Evolutionary conservation across 371 early-diverging fungal species (phyloP).

Genomic region (Globomyces sp.): DNA sequence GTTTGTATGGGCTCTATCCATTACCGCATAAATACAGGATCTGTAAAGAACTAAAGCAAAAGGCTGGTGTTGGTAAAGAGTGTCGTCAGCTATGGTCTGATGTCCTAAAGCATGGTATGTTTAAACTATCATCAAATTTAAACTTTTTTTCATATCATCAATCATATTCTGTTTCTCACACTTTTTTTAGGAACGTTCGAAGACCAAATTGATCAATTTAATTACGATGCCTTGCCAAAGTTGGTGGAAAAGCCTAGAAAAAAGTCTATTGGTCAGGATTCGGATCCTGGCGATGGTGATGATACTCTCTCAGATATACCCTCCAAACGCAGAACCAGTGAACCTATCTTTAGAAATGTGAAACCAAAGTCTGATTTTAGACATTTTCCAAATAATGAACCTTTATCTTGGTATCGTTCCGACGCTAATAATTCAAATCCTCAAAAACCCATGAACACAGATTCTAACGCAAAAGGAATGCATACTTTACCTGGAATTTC

Average conservation of each 20-base stretch:
- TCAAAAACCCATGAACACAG: too few species aligned
- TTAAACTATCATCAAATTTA: background rate
- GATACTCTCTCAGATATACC: too few species aligned
- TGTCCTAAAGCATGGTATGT: background rate
- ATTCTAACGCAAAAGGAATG: too few species aligned
- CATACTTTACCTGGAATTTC: background rate
- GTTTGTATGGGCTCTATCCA: slow-evolving; percentile 3
- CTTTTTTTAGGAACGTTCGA: background rate
- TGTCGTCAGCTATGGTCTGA: background rate
- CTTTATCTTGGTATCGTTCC: too few species aligned
- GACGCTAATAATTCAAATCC: too few species aligned
- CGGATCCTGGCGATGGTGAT: too few species aligned
- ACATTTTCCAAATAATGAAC: too few species aligned
- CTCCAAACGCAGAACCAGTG: too few species aligned
- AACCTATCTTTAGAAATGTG: too few species aligned
- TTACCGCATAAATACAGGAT: slow-evolving; percentile 14
- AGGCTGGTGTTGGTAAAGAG: slow-evolving; percentile 8
- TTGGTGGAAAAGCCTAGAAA: background rate
- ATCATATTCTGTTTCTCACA: background rate
- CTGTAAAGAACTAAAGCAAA: slow-evolving; percentile 16
- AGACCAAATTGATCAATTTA: slow-evolving; percentile 4
- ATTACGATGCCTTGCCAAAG: slow-evolving; percentile 2
- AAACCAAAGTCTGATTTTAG: too few species aligned
- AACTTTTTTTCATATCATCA: background rate
- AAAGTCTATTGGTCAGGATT: background rate